Evolutionary conservation across 495 filamentous ascomycete species (phyloP), one percentile per base, ranked within the genome.

Genomic region (Usnea hakonensis): DNA sequence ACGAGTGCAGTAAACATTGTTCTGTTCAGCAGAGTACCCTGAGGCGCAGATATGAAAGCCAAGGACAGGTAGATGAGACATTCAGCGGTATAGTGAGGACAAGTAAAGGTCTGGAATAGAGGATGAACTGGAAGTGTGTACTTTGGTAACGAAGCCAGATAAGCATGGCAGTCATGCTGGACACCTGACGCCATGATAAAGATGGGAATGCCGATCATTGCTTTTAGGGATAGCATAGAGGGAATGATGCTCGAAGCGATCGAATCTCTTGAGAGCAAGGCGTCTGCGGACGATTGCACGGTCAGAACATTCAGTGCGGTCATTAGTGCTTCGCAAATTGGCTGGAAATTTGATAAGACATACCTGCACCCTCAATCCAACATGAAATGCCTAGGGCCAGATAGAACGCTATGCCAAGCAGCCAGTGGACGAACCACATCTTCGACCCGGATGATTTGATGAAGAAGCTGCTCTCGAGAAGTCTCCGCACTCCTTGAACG

Each of bases 41-140:
- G 62, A 0, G 91, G 92, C 6, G 91, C 90, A 43, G 86, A 86
- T 17, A 89, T 68, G 28, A 95, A 68, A 2, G 90, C 82, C 63
- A 97, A 72, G n/a, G 86, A 83, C 33, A 91, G 65, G 69, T 97
- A 97, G 61, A 96, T 84, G 3, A 89, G 55, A 68, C 90, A 91
- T 71, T 97, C 95, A 53, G 87, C 87, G 1, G 86, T 87, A 72
- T 97, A 98, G 75, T 97, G 94, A n/a, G 95, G 91, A 64, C 86
- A 95, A 13, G 96, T 75, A 21, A 93, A 65, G 36, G 69, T 74
- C 41, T 75, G 76, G 69, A 97, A 98, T 43, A 87, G 68, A 5
- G 86, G 86, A 67, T 87, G 84, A 32, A 73, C 69, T 3, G 94
- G 94, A 4, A 97, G 75, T 21, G 86, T 88, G 71, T 97, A 97